A percentile compares a stretch with the other conserved stretches of the same genome.
phyloP scores from a whole-genome alignment of 805 yeast genomes.

The Teunomyces tritomae region DNA sequence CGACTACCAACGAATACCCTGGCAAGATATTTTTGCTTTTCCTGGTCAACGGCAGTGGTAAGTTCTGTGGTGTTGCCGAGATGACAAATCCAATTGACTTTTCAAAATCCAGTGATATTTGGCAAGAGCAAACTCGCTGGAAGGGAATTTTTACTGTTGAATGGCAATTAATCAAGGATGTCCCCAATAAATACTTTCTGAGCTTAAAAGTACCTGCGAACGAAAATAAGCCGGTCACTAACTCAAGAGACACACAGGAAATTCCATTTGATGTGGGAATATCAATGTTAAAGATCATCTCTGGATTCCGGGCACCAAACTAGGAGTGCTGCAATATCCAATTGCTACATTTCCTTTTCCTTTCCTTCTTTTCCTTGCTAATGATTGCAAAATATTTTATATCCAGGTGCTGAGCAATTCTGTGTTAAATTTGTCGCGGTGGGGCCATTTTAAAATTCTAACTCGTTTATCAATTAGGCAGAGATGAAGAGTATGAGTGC shows the following conservation, averaged over 20 bases:
- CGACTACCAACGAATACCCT: constrained; percentile 12
- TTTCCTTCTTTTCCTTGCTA: neutral
- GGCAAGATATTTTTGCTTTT: constrained; percentile 49
- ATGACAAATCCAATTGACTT: constrained; percentile 43
- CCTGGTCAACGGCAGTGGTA: constrained; percentile 57
- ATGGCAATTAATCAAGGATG: constrained; percentile 52
- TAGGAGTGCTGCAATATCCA: neutral
- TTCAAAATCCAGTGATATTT: constrained; percentile 38
- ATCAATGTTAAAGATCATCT: constrained; percentile 46
- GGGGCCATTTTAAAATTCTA: constrained; percentile 1
- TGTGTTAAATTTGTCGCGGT: neutral
- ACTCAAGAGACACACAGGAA: constrained; percentile 63
- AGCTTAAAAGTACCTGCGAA: constrained; percentile 45
- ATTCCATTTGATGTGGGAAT: constrained; percentile 48
- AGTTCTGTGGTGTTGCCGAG: constrained; percentile 57
- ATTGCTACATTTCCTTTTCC: neutral
- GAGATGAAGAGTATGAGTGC: neutral
- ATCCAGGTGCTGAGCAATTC: neutral
- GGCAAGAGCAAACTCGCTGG: constrained; percentile 50
- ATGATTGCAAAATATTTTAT: neutral
- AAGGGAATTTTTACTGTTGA: constrained; percentile 52
- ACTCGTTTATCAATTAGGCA: neutral
- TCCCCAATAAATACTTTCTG: constrained; percentile 47
- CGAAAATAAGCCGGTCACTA: constrained; percentile 51
- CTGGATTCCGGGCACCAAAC: constrained; percentile 14